Base-by-base conservation (phyloP, 345 rosid species). In the Euphorbia pulcherrima region DNA sequence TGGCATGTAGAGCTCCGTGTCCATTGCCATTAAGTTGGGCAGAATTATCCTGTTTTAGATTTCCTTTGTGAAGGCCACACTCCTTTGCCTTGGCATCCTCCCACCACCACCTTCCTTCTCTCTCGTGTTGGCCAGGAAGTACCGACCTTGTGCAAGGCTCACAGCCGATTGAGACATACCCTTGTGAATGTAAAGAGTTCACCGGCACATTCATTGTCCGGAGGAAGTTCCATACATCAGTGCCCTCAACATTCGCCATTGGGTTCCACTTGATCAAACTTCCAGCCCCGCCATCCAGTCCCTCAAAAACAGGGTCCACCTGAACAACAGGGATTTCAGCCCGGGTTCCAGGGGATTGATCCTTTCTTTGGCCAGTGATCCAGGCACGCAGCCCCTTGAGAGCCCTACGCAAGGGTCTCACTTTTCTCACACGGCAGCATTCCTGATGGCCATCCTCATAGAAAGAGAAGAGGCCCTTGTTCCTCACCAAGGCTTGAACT, bases 31-130 rank as follows among this genome's bases (percentile, higher is more conserved):
- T 76, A 30, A 64, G 72, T n/a, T 75, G 65, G 4, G 70, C 79
- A 24, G 55, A 70, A 29, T 9, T 77, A 13, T 83, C 86, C 82
- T 79, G 84, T 47, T 85, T 89, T 40, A 94, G 54, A 62, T 93
- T 93, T 52, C 96, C 97, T 75, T 89, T 90, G 71, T 90, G 98
- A 48, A 93, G 85, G 30, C 98, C 98, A 29, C 99, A 94, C 69
- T 94, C 99, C 83, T 94, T 91, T 14, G 99, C 96, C 78, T 79
- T 89, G 61, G 99, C 90, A 39, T 94, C 99, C 86, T 94, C 99
- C 99, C 99, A 94, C 99, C 99, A 94, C 99, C 97, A 94, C 72
- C 99, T 88, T 74, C 99, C 99, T 81, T 94, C 99, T 70, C 99
- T 89, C 79, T 94, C 97, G 27, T 91, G 99, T 62, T 94, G 99